Evolutionary conservation across 1,284 basidiomycete species (phyloP).

Genomic region (Schizophyllum amplum): DNA sequence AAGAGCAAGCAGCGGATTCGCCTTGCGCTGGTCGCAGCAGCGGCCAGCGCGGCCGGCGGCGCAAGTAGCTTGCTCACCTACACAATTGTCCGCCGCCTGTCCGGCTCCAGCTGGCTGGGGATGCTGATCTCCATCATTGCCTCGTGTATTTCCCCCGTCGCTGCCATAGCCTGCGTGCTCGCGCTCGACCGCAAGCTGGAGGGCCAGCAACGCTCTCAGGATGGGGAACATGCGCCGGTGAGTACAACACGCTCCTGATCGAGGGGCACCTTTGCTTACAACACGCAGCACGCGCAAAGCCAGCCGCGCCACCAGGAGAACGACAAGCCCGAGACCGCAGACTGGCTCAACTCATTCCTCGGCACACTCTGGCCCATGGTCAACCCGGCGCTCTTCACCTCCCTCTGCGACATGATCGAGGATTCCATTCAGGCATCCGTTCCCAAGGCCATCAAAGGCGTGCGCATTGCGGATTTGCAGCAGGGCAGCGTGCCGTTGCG

Average conservation of each 20-base stretch:
- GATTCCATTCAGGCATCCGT: conserved; percentile 62
- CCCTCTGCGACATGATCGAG: conserved; percentile 50
- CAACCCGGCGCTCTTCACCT: conserved; percentile 41
- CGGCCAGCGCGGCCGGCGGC: conserved; percentile 21
- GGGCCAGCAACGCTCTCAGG: background rate
- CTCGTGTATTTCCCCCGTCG: background rate
- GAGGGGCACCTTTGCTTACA: background rate
- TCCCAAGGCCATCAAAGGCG: conserved; percentile 65
- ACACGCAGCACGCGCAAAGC: conserved; percentile 1
- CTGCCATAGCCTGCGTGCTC: background rate
- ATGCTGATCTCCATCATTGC: conserved; percentile 10
- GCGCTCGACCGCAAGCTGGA: background rate
- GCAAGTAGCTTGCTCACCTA: conserved; percentile 19
- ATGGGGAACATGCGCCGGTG: background rate
- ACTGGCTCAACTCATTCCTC: conserved; percentile 58
- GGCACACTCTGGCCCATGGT: conserved; percentile 46
- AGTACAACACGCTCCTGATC: too few species aligned
- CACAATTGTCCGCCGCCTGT: conserved; percentile 13
- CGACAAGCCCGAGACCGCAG: conserved; percentile 28
- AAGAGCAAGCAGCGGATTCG: conserved; percentile 21
- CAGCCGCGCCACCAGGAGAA: conserved; percentile 4
- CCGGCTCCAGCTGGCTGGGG: conserved; percentile 14
- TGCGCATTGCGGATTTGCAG: conserved; percentile 69
- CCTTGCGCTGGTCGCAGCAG: conserved; percentile 22
- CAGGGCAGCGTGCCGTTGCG: conserved; percentile 67